These are phyloP conservation scores for Bipolaris bicolor DNA, from an alignment of 2,329 filamentous ascomycete species.

Conservation along the genomic window DNA sequence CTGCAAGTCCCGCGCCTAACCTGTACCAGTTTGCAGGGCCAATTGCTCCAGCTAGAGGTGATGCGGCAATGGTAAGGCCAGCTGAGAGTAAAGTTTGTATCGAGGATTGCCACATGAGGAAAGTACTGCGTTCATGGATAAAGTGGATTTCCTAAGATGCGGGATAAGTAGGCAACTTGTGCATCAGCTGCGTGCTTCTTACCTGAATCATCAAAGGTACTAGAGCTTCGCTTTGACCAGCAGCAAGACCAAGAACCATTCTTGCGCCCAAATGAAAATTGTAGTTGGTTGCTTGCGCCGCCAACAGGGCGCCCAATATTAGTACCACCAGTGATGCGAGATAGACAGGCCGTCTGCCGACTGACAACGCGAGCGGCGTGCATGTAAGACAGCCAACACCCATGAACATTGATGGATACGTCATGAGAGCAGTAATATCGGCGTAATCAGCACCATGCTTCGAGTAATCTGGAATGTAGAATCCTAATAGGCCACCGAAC, in stretches of 20 bases:
- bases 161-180: neutral
- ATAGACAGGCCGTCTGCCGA: conserved; percentile 31
- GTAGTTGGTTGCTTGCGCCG: conserved; percentile 21
- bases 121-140: conserved; percentile 53
- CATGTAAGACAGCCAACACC: conserved; percentile 29
- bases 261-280: conserved; percentile 48
- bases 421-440: conserved; percentile 48
- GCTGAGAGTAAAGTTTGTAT: conserved; percentile 51
- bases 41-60: conserved; percentile 52
- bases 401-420: conserved; percentile 37
- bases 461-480: conserved; percentile 51
- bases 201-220: conserved; percentile 50
- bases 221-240: conserved; percentile 53
- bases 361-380: conserved; percentile 29
- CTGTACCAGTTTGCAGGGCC: conserved; percentile 54
- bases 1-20: conserved; percentile 48
- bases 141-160: conserved; percentile 46
- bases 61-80: conserved; percentile 50
- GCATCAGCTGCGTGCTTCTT: neutral
- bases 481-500: conserved; percentile 51
- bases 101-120: conserved; percentile 52
- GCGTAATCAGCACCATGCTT: conserved; percentile 47
- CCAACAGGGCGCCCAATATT: conserved; percentile 13
- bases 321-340: conserved; percentile 24
- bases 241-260: conserved; percentile 50